These are phyloP conservation scores for Berkeleyomyces basicola DNA, from an alignment of 2,329 filamentous ascomycete genomes.

Conservation along the genomic window DNA sequence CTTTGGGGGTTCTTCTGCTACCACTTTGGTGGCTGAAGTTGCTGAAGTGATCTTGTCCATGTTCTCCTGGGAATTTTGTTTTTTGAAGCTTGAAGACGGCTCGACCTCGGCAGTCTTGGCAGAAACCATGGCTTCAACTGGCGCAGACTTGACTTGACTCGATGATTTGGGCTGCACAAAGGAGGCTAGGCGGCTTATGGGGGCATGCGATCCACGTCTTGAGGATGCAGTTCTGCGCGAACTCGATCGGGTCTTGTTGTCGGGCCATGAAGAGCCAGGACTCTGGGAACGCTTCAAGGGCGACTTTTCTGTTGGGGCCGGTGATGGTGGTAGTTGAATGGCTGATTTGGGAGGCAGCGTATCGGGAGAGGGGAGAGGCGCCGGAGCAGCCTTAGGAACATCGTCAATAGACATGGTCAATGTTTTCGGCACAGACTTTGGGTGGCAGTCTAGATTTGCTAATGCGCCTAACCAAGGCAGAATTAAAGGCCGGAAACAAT, in stretches of 20 bases:
- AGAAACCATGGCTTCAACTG: conserved; percentile 5
- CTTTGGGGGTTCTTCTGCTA: not conserved
- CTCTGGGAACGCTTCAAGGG: conserved; percentile 8
- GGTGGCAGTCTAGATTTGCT: not conserved
- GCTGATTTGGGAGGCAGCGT: not conserved
- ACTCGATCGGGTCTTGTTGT: conserved; percentile 7
- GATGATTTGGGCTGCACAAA: conserved; percentile 4
- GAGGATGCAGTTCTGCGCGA: not conserved
- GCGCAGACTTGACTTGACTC: conserved; percentile 4
- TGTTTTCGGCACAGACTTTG: not conserved
- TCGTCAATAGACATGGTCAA: conserved; percentile 1
- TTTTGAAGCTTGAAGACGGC: not conserved
- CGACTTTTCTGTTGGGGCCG: not conserved
- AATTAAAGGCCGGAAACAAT: not conserved
- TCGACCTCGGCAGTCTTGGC: conserved; percentile 2
- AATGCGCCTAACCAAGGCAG: not conserved
- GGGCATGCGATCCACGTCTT: not conserved
- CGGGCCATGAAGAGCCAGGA: conserved; percentile 2
- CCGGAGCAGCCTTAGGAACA: not conserved
- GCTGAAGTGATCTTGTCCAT: conserved; percentile 4
- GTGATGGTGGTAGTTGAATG: conserved; percentile 3
- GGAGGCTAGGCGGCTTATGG: conserved; percentile 8
- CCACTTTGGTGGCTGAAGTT: not conserved
- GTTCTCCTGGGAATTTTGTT: not conserved
- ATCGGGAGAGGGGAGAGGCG: not conserved